Percentiles rank a stretch among this genome's conserved stretches.
Conservation (phyloP, 805 yeast genomes). For the Zygotorulaspora danielsina region DNA sequence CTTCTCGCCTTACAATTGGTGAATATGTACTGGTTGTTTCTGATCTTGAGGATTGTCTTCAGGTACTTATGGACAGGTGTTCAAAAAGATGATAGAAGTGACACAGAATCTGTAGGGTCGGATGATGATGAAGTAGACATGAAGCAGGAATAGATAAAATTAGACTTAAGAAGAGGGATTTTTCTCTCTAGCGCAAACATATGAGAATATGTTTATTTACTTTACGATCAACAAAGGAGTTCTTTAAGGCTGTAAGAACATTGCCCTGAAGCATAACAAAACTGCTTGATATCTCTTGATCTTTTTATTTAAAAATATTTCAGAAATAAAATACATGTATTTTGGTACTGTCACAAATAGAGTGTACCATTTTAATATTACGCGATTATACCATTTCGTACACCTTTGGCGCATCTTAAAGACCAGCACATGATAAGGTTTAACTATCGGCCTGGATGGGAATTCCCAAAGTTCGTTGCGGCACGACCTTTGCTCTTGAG, state of each 20-base stretch:
- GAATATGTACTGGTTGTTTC: slow-evolving; percentile 80
- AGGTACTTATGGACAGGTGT: slow-evolving; percentile 59
- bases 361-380: too few species aligned
- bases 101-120: slow-evolving; percentile 61
- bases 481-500: slow-evolving; percentile 80
- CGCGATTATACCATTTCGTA: too few species aligned
- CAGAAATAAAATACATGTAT: too few species aligned
- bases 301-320: too few species aligned
- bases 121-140: slow-evolving; percentile 36
- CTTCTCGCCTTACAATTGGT: slow-evolving; percentile 79
- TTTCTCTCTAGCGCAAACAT: not conserved
- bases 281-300: too few species aligned
- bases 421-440: slow-evolving; percentile 70
- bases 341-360: too few species aligned
- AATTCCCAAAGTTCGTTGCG: slow-evolving; percentile 94
- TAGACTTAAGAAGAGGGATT: too few species aligned
- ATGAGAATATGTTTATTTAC: too few species aligned
- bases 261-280: too few species aligned
- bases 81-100: slow-evolving; percentile 80
- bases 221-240: too few species aligned
- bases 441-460: slow-evolving; percentile 79
- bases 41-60: slow-evolving; percentile 72
- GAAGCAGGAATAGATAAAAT: slow-evolving; percentile 4
- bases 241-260: too few species aligned
- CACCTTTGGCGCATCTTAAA: too few species aligned